Evolutionary conservation across 108 stramenopile species (phyloP).

Genomic region (Nitzschia sp.): DNA sequence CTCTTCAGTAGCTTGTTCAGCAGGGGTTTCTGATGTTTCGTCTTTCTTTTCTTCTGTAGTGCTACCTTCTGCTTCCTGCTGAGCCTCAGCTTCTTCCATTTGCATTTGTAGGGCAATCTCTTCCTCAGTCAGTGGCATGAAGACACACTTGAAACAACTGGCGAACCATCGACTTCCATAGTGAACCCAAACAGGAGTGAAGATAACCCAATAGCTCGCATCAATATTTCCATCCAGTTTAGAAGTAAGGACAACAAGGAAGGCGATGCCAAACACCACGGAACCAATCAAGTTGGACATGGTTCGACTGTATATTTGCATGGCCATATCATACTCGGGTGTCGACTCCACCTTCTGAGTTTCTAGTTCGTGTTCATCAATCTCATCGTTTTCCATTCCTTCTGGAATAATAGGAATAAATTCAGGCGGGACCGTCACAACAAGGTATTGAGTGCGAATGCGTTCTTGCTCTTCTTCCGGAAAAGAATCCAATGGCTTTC

Average conservation of each 20-base stretch:
- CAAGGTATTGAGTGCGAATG: constrained; percentile 38
- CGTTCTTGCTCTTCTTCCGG: constrained; percentile 60
- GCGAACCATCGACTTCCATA: constrained; percentile 42
- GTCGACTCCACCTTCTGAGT: constrained; percentile 57
- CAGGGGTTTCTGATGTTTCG: background rate
- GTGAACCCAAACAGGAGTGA: constrained; percentile 69
- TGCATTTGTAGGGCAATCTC: constrained; percentile 52
- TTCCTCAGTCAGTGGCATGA: constrained; percentile 43
- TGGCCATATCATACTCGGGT: constrained; percentile 64
- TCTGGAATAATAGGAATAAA: constrained; percentile 29
- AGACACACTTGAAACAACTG: constrained; percentile 52
- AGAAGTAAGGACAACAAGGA: constrained; percentile 59
- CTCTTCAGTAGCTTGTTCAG: background rate
- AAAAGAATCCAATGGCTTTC: constrained; percentile 51
- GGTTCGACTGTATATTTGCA: constrained; percentile 42
- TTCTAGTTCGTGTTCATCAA: constrained; percentile 43
- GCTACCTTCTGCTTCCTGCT: background rate
- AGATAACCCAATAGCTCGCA: constrained; percentile 66
- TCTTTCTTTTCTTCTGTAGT: background rate
- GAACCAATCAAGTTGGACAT: constrained; percentile 36
- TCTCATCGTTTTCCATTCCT: background rate
- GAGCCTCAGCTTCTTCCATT: constrained; percentile 33
- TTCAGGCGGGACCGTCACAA: constrained; percentile 48
- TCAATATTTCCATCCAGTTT: constrained; percentile 61
- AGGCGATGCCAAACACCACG: constrained; percentile 54